Evolutionary conservation across 805 yeast genomes (phyloP).

Genomic region (Kregervanrija pseudodelftensis): DNA sequence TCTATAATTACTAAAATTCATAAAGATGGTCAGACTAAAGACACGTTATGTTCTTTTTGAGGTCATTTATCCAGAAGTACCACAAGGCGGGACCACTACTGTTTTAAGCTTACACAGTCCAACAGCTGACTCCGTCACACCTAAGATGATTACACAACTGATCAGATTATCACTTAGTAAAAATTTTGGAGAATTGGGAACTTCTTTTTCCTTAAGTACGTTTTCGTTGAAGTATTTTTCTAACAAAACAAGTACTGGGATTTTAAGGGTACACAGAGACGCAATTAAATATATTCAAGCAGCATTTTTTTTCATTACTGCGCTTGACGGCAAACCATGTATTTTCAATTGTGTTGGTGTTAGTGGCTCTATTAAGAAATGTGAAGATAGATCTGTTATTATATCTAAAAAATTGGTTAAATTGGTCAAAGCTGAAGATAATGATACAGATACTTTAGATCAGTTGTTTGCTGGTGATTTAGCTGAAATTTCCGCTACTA

Average conservation of each 20-base stretch:
- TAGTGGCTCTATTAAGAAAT: constrained; percentile 82
- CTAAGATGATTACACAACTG: constrained; percentile 43
- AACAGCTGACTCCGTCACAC: constrained; percentile 41
- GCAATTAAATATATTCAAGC: constrained; percentile 56
- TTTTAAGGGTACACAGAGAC: constrained; percentile 66
- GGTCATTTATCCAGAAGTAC: constrained; percentile 53
- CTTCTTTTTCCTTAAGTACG: constrained; percentile 40
- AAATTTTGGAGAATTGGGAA: constrained; percentile 74
- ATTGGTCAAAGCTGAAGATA: constrained; percentile 9
- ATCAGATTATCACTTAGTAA: constrained; percentile 50
- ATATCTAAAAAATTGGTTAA: constrained; percentile 33
- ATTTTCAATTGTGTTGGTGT: constrained; percentile 59
- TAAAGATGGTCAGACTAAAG: constrained; percentile 79
- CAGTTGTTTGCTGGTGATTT: constrained; percentile 7
- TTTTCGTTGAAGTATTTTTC: constrained; percentile 65
- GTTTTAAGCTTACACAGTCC: constrained; percentile 38
- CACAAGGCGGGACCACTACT: background rate
- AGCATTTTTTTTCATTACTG: constrained; percentile 52
- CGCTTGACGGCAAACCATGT: constrained; percentile 41
- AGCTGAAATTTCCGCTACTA: constrained; percentile 5
- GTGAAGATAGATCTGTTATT: constrained; percentile 63
- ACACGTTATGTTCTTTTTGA: constrained; percentile 81
- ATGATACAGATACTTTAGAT: constrained; percentile 7
- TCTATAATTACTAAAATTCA: too few relatives aligned
- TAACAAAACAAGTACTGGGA: constrained; percentile 75